Evolutionary conservation across 2,329 filamentous ascomycete species (phyloP), one percentile per base, ranked within the genome.

Genomic region (Fusarium luffae): DNA sequence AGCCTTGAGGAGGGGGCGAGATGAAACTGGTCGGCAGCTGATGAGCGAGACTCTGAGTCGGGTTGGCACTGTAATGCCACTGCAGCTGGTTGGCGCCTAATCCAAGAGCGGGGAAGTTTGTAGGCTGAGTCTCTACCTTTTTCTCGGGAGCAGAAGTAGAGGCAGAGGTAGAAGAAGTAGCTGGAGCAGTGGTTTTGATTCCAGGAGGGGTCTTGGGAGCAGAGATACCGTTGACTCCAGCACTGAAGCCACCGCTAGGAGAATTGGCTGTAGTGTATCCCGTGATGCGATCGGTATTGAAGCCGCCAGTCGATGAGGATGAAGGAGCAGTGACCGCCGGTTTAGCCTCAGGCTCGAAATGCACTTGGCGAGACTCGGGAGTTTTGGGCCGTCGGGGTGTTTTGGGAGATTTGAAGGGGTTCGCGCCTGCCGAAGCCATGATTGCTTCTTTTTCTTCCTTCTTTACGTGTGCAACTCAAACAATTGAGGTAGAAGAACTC

Each of bases 21-120:
- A 63, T 63, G 63, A 65, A 64, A 58, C 68, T 58, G 60, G 51
- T 55, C 11, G 72, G 59, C 69, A 68, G 65, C 61, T 77, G 74
- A 48, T 75, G 55, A 55, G 60, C 71, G 59, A 78, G 63, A 63
- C 77, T 80, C 69, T 77, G 76, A 25, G 75, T 76, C 18, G 79
- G 79, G 48, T 80, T 75, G 68, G 71, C 71, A 58, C 78, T 75
- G 60, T 77, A 79, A 68, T 76, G 76, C 78, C 77, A 80, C 74
- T 77, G 77, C 63, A 75, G 44, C 42, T 69, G 56, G 68, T 59
- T 51, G 57, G 71, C 72, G 12, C 71, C 70, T 28, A 63, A 52
- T n/a, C 75, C 74, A 47, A 78, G 63, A 52, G 76, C 74, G 59
- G 78, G 78, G 46, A 78, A 79, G 58, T 58, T 72, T 37, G 68